Conservation (phyloP, 441 rosid species). For the Capsella rubella region DNA sequence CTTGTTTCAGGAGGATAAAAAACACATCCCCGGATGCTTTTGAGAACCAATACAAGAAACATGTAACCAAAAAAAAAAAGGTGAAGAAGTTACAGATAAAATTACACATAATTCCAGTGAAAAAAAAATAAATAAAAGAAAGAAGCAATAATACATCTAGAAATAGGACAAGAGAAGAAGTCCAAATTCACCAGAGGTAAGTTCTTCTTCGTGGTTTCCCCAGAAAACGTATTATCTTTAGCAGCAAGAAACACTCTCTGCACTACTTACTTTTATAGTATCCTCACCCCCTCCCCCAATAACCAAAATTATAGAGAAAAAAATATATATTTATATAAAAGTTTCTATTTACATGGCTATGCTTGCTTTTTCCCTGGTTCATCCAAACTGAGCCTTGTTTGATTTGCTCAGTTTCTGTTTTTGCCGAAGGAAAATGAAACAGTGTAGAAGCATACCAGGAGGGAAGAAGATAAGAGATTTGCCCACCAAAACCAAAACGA, state of each 20-base stretch:
- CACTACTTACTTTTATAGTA: slow-evolving; percentile 25
- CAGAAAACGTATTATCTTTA: slow-evolving; percentile 29
- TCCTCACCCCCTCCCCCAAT: slow-evolving; percentile 40
- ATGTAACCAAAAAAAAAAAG: slow-evolving; percentile 28
- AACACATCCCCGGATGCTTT: slow-evolving; percentile 41
- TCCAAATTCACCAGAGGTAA: slow-evolving; percentile 46
- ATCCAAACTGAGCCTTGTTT: slow-evolving; percentile 28
- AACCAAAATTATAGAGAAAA: slow-evolving; percentile 37
- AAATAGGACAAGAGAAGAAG: slow-evolving; percentile 47
- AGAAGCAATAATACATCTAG: slow-evolving; percentile 45
- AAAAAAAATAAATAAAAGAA: slow-evolving; percentile 23
- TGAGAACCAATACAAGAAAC: slow-evolving; percentile 45
- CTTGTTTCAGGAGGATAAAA: slow-evolving; percentile 43
- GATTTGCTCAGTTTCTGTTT: slow-evolving; percentile 39
- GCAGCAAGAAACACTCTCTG: slow-evolving; percentile 52
- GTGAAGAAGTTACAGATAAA: slow-evolving; percentile 43
- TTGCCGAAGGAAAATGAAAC: slow-evolving; percentile 44
- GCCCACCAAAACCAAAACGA: slow-evolving; percentile 31
- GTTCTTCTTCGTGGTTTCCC: slow-evolving; percentile 41
- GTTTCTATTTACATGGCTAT: slow-evolving; percentile 58
- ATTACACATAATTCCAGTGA: slow-evolving; percentile 42
- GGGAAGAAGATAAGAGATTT: slow-evolving; percentile 39
- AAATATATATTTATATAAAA: slow-evolving; percentile 2
- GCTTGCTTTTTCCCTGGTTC: slow-evolving; percentile 33
- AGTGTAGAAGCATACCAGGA: slow-evolving; percentile 46